phyloP scores from a whole-genome alignment of 768 basidiomycete genomes.

The Tephrocybe sp. region DNA sequence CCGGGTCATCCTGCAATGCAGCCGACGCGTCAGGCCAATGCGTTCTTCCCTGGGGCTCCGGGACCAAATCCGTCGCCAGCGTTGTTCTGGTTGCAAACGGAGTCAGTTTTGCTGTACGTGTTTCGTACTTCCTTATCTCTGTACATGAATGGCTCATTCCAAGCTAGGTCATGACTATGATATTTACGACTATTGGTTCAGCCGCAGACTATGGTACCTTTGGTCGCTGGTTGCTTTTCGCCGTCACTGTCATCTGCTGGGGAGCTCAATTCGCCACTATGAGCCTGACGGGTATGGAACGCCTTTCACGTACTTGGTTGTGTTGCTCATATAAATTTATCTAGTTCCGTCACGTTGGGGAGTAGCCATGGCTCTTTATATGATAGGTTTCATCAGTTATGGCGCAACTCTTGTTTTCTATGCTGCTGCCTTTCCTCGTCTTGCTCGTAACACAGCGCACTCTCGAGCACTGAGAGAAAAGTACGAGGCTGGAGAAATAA shows the following conservation, averaged over 20 bases:
- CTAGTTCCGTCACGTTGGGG: slow-evolving; percentile 68
- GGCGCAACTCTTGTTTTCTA: slow-evolving; percentile 83
- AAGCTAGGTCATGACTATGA: slow-evolving; percentile 65
- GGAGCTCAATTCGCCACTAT: slow-evolving; percentile 76
- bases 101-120: slow-evolving; percentile 63
- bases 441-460: slow-evolving; percentile 74
- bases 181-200: slow-evolving; percentile 79
- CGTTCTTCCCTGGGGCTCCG: slow-evolving; percentile 73
- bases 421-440: slow-evolving; percentile 72
- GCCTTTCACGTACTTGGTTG: too few relatives aligned
- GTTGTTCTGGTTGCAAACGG: slow-evolving; percentile 78
- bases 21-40: slow-evolving; percentile 63
- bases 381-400: slow-evolving; percentile 76
- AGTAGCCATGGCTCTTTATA: slow-evolving; percentile 75
- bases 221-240: slow-evolving; percentile 76
- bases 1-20: slow-evolving; percentile 66
- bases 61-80: slow-evolving; percentile 72
- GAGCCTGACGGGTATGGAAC: slow-evolving; percentile 58
- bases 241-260: slow-evolving; percentile 75
- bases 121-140: neutral
- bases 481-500: slow-evolving; percentile 58
- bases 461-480: slow-evolving; percentile 52
- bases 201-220: slow-evolving; percentile 75
- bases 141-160: neutral
- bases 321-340: neutral